Evolutionary conservation across 2,329 filamentous ascomycete species (phyloP).

Genomic region (Coniochaeta prunicola): DNA sequence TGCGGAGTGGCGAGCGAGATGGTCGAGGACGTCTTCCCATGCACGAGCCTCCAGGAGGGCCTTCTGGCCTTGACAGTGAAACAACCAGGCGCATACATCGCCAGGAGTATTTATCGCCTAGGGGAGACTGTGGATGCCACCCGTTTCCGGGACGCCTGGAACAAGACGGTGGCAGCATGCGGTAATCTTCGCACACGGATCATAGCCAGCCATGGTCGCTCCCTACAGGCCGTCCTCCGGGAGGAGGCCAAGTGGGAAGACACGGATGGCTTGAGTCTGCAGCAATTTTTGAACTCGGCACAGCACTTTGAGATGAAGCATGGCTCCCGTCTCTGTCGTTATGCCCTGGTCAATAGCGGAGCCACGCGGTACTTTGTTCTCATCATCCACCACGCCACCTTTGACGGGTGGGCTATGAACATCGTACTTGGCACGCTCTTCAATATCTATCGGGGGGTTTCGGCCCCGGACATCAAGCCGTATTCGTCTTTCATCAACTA

Average conservation of each 20-base stretch:
- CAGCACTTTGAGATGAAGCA: too few species aligned
- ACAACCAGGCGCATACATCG: conserved; percentile 43
- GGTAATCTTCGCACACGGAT: conserved; percentile 9
- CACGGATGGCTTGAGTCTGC: too few species aligned
- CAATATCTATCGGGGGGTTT: not conserved
- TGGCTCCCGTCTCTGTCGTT: not conserved
- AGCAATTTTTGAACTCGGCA: too few species aligned
- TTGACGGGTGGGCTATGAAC: not conserved
- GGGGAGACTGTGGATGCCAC: conserved; percentile 1
- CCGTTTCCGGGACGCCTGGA: conserved; percentile 8
- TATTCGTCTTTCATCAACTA: not conserved
- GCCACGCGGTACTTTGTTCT: not conserved
- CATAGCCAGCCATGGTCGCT: too few species aligned
- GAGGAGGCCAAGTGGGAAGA: too few species aligned
- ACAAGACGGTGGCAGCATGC: not conserved
- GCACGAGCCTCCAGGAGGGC: conserved; percentile 44
- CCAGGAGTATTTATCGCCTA: conserved; percentile 37
- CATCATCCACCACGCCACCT: not conserved
- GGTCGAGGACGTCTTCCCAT: conserved; percentile 43
- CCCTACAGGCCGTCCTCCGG: too few species aligned
- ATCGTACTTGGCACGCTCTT: not conserved
- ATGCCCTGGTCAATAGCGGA: not conserved
- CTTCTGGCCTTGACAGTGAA: conserved; percentile 45
- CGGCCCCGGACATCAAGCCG: too few species aligned
- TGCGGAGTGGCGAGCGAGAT: too few species aligned